These are phyloP conservation scores for Cylindrotheca closterium DNA, from an alignment of 108 stramenopile genomes.

Conservation along the genomic window DNA sequence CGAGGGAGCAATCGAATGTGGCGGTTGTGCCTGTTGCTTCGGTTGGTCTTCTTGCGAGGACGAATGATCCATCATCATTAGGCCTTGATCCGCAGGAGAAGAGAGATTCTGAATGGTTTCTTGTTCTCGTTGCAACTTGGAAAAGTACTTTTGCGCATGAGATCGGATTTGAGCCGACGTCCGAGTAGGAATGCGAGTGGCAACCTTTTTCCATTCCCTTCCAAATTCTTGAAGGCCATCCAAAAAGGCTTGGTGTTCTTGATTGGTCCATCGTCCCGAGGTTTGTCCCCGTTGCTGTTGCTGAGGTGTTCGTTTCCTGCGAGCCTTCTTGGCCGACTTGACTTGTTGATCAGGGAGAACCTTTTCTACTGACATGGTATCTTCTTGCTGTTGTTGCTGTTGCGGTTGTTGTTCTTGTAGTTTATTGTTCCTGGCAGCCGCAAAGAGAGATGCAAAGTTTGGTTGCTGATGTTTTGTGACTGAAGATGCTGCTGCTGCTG, in stretches of 20 bases:
- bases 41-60: background rate
- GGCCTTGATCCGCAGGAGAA: background rate
- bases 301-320: conserved; percentile 7
- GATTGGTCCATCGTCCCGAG: conserved; percentile 88
- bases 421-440: background rate
- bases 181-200: conserved; percentile 83
- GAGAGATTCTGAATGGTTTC: conserved; percentile 2
- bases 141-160: conserved; percentile 98
- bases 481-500: too few relatives aligned
- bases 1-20: conserved; percentile 21
- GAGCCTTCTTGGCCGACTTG: conserved; percentile 4
- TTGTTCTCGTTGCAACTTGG: conserved; percentile 64
- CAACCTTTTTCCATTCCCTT: conserved; percentile 91
- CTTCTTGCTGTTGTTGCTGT: background rate
- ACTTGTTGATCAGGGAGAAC: too few relatives aligned
- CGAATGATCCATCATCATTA: background rate
- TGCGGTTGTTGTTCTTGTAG: background rate
- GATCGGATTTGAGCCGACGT: conserved; percentile 95
- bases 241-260: conserved; percentile 91
- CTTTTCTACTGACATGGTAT: background rate
- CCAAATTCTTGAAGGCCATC: conserved; percentile 85
- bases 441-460: too few relatives aligned
- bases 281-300: conserved; percentile 27
- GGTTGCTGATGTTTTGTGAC: too few relatives aligned
- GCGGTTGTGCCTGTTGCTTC: background rate